These are phyloP conservation scores for Mortierella sp. DNA, from an alignment of 371 early-diverging fungal species.

Conservation along the genomic window DNA sequence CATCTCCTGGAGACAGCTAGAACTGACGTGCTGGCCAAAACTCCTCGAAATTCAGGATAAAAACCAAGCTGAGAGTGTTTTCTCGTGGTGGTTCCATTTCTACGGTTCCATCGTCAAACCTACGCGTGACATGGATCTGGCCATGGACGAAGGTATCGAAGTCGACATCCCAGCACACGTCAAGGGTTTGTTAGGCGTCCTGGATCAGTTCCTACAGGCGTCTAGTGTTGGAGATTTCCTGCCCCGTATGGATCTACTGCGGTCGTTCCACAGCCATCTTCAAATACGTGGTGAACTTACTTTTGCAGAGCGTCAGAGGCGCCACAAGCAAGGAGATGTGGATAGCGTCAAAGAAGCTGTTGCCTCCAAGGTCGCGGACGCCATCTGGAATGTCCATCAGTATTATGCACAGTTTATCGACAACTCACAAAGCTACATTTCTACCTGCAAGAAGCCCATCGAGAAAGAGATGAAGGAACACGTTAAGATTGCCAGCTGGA, in stretches of 20 bases:
- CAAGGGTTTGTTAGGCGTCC: constrained; percentile 64
- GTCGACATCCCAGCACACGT: constrained; percentile 53
- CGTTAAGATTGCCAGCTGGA: constrained; percentile 96
- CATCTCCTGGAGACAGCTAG: constrained; percentile 92
- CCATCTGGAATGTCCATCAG: constrained; percentile 70
- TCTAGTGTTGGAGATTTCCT: constrained; percentile 88
- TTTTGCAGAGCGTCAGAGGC: constrained; percentile 41
- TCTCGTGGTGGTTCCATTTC: constrained; percentile 92
- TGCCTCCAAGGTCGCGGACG: constrained; percentile 55
- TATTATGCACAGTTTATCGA: constrained; percentile 87
- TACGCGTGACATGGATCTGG: constrained; percentile 52
- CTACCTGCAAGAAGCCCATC: constrained; percentile 78
- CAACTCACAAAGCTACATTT: constrained; percentile 67
- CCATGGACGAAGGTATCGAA: constrained; percentile 38
- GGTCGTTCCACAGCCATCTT: constrained; percentile 79
- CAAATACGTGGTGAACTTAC: constrained; percentile 55
- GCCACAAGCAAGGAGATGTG: constrained; percentile 19
- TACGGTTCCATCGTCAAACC: constrained; percentile 58
- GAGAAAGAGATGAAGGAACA: constrained; percentile 91
- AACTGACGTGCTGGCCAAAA: constrained; percentile 92
- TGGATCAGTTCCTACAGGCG: constrained; percentile 87
- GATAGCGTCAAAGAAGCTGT: constrained; percentile 20
- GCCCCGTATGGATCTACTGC: constrained; percentile 82
- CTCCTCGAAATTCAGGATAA: constrained; percentile 86
- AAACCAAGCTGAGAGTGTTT: constrained; percentile 71